phyloP scores from a whole-genome alignment of 371 early-diverging fungal species.

The Rhizopus delemar region DNA sequence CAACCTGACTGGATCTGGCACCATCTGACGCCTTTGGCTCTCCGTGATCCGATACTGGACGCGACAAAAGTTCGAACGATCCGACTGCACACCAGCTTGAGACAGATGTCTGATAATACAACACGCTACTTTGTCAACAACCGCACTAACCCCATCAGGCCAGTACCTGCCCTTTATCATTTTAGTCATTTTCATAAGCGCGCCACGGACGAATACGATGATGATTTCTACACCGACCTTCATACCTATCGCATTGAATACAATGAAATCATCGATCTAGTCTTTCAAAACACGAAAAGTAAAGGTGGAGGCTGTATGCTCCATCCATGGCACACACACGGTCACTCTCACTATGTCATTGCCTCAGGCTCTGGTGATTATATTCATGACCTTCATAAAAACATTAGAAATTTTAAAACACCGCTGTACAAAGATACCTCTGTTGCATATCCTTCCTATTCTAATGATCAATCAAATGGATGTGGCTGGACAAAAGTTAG shows the following conservation, averaged over 20 bases:
- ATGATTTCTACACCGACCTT: constrained; percentile 18
- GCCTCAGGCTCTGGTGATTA: constrained; percentile 43
- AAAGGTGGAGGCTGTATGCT: constrained; percentile 29
- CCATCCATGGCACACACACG: constrained; percentile 54
- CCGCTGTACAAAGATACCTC: constrained; percentile 40
- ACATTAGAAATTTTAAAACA: constrained; percentile 31
- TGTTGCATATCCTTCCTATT: constrained; percentile 37
- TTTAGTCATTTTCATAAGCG: not conserved
- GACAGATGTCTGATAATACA: constrained; percentile 17
- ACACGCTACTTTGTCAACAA: constrained; percentile 40
- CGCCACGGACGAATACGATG: constrained; percentile 4
- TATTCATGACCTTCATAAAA: constrained; percentile 22
- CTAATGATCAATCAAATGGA: constrained; percentile 19
- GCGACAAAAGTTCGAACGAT: constrained; percentile 26
- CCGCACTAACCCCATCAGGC: constrained; percentile 11
- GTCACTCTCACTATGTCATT: constrained; percentile 46
- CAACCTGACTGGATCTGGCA: constrained; percentile 25
- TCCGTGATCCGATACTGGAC: constrained; percentile 23
- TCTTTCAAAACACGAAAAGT: constrained; percentile 34
- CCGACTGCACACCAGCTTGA: constrained; percentile 18
- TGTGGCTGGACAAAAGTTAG: constrained; percentile 48
- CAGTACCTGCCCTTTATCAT: constrained; percentile 4
- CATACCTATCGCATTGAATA: constrained; percentile 30
- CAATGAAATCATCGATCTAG: constrained; percentile 41
- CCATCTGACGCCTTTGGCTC: constrained; percentile 12